Evolutionary conservation across 2,329 filamentous ascomycete species (phyloP), one percentile per base, ranked within the genome.

Genomic region (Trichoderma sp.): DNA sequence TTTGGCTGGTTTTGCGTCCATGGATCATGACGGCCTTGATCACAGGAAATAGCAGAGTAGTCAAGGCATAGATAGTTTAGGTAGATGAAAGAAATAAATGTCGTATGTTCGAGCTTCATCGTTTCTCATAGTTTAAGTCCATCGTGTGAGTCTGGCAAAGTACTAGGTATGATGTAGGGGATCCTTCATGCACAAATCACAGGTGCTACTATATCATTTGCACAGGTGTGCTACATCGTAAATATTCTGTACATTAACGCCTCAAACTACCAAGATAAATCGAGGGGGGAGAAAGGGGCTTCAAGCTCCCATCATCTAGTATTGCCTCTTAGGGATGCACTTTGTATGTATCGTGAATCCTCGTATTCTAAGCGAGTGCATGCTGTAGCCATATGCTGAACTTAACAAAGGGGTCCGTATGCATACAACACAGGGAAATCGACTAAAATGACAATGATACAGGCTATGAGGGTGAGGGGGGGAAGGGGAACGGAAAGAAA

Each of bases 291-390:
- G 21, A 36, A 34, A 12, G 56, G 15, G 9, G 15, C 9, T 47
- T 34, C 47, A 21, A 51, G 30, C 24, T 53, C 34, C 36, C 28
- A 47, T 61, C 53, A 61, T 69, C 56, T 61, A 53, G 60, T 60
- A 30, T 36, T 28, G 26, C 56, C 28, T 36, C 56, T 30, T 57
- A 53, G 43, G n/a, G 39, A 62, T 36, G 26, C 26, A 32, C 39
- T 26, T 61, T 51, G 34, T 51, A 28, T 51, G 34, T 47, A 60
- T 58, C 65, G n/a, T 60, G 66, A 7, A 51, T 61, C 56, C 66
- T 61, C 53, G 56, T 58, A 24, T 69, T 62, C 39, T 69, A 53
- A 69, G 39, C 66, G 56, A 69, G 66, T 69, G 66, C 66, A 69
- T 69, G 36, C 66, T 58, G 36, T 43, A 69, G 56, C 66, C 66